phyloP scores from a whole-genome alignment of 108 stramenopile genomes.

The Ochromonas danica region DNA sequence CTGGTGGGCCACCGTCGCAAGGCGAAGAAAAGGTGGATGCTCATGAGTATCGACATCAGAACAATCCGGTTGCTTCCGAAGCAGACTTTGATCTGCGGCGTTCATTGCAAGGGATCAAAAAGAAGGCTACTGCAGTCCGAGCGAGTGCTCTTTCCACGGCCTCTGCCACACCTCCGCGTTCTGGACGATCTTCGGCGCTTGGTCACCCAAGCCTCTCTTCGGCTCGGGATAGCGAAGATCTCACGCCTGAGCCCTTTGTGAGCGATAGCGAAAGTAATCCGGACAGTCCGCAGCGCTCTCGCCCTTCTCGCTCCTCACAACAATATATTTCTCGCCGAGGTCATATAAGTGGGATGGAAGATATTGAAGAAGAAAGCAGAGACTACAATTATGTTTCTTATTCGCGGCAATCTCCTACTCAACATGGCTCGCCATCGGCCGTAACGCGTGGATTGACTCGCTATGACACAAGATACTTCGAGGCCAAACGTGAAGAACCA shows the following conservation, averaged over 20 bases:
- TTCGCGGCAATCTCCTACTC: background rate
- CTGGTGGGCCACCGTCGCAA: too few species aligned
- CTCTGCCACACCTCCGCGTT: too few species aligned
- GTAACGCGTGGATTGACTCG: background rate
- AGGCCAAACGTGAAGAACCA: background rate
- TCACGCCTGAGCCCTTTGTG: background rate
- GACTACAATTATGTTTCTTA: background rate
- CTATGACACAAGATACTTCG: slow-evolving; percentile 1
- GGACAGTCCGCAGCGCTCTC: too few species aligned
- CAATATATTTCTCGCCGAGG: background rate
- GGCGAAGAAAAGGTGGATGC: too few species aligned
- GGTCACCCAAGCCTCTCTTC: background rate
- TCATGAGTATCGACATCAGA: too few species aligned
- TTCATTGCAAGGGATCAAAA: too few species aligned
- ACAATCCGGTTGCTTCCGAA: too few species aligned
- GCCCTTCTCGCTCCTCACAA: background rate
- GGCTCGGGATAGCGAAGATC: background rate
- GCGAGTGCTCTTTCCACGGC: too few species aligned
- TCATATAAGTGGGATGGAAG: background rate
- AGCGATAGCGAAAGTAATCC: too few species aligned
- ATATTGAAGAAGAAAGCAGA: background rate
- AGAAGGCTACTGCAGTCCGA: too few species aligned
- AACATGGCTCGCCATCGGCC: background rate
- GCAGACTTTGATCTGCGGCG: too few species aligned
- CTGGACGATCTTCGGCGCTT: too few species aligned